Conservation (phyloP, 352 stramenopile species). For the Phytophthora macrochlamydospora region DNA sequence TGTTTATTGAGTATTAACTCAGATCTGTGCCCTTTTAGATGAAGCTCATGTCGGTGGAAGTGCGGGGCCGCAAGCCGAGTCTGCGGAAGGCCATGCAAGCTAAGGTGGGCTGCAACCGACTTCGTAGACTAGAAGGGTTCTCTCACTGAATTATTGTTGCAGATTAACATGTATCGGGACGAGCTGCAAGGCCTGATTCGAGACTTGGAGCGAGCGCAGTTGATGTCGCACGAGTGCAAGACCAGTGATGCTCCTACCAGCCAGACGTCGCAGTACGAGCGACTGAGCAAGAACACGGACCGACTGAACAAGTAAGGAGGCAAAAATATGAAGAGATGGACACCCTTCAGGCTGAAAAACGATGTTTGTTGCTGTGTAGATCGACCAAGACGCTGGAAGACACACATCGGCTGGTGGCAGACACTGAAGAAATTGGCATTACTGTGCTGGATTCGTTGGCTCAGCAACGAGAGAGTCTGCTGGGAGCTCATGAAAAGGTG, state of each 20-base stretch:
- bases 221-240: constrained; percentile 65
- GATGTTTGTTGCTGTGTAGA: constrained; percentile 25
- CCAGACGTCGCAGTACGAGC: constrained; percentile 73
- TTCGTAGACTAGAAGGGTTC: no score
- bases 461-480: constrained; percentile 71
- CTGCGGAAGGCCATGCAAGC: constrained; percentile 76
- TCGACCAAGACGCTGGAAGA: constrained; percentile 67
- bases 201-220: constrained; percentile 71
- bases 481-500: constrained; percentile 76
- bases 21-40: constrained; percentile 42
- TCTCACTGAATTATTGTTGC: background rate
- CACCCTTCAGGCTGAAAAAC: background rate
- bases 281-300: constrained; percentile 68
- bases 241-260: constrained; percentile 24
- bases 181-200: constrained; percentile 71
- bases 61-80: constrained; percentile 61
- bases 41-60: constrained; percentile 82
- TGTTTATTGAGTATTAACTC: background rate
- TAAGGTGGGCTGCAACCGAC: constrained; percentile 36
- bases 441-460: constrained; percentile 71
- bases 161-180: constrained; percentile 76
- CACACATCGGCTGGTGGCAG: constrained; percentile 66
- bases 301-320: constrained; percentile 53
- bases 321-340: background rate
- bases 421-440: constrained; percentile 76